Percentiles rank a stretch among this genome's conserved stretches.
These are phyloP conservation scores for Apiospora koreana DNA, from an alignment of 2,329 filamentous ascomycete genomes.

Conservation along the genomic window DNA sequence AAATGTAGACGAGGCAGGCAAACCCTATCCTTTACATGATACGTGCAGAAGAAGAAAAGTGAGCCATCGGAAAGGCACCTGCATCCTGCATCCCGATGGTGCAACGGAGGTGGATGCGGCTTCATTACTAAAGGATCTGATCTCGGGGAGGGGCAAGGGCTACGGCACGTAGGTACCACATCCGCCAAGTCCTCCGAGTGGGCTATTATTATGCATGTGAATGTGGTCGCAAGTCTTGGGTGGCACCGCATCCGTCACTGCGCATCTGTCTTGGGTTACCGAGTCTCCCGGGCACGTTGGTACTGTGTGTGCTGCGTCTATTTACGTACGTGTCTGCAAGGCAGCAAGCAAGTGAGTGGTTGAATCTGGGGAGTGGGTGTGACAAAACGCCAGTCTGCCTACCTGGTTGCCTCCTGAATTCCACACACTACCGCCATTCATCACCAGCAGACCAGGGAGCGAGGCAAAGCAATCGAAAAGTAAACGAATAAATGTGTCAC, in stretches of 20 bases:
- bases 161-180: not conserved
- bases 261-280: not conserved
- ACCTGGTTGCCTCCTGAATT: too few relatives aligned
- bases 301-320: too few relatives aligned
- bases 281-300: too few relatives aligned
- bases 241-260: not conserved
- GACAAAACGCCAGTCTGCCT: too few relatives aligned
- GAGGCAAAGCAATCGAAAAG: not conserved
- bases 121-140: not conserved
- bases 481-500: not conserved
- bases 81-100: not conserved
- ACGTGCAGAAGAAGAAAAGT: not conserved
- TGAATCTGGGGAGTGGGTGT: too few relatives aligned
- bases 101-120: not conserved
- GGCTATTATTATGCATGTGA: not conserved
- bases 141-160: not conserved
- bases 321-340: too few relatives aligned
- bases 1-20: not conserved
- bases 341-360: too few relatives aligned
- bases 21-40: not conserved
- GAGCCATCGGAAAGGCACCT: not conserved
- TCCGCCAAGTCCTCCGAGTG: not conserved
- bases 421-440: not conserved
- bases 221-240: not conserved
- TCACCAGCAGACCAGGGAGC: not conserved